Percentiles rank a stretch among this genome's conserved stretches.
Evolutionary conservation across 225 moss, liverwort and hornwort species (phyloP).

Genomic region (Antitrichia curtipendula): DNA sequence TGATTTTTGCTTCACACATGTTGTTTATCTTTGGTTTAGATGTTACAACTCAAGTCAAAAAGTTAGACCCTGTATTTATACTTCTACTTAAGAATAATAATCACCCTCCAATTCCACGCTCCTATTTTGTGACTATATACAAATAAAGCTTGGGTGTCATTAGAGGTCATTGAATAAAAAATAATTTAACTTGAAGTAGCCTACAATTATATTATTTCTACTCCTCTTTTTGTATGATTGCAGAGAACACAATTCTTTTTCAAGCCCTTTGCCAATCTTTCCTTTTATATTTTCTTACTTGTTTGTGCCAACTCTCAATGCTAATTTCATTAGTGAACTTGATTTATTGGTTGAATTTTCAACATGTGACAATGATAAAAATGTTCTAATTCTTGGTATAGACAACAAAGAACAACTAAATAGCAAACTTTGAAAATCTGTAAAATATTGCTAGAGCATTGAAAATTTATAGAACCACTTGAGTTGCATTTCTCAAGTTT

Average conservation of each 20-base stretch:
- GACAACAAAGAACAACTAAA: background rate
- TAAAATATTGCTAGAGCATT: background rate
- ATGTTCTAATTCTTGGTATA: background rate
- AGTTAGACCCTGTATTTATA: accelerated
- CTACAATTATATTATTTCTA: background rate
- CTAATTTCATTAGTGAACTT: background rate
- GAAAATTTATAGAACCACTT: background rate
- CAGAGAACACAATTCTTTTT: background rate
- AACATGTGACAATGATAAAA: background rate
- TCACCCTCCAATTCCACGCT: background rate
- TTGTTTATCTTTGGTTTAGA: background rate
- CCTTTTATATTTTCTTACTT: background rate
- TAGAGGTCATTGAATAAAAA: background rate
- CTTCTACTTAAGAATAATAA: background rate
- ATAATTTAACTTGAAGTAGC: background rate
- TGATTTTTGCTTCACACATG: background rate
- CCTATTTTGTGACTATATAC: background rate
- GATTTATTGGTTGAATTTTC: background rate
- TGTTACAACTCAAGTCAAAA: background rate
- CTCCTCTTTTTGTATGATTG: background rate
- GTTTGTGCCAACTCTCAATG: background rate
- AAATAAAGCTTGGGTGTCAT: background rate
- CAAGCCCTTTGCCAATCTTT: background rate
- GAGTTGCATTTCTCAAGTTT: background rate
- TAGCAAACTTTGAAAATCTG: background rate